phyloP scores from a whole-genome alignment of 2,329 filamentous ascomycete species.

The Fusarium pseudoanthophilum region DNA sequence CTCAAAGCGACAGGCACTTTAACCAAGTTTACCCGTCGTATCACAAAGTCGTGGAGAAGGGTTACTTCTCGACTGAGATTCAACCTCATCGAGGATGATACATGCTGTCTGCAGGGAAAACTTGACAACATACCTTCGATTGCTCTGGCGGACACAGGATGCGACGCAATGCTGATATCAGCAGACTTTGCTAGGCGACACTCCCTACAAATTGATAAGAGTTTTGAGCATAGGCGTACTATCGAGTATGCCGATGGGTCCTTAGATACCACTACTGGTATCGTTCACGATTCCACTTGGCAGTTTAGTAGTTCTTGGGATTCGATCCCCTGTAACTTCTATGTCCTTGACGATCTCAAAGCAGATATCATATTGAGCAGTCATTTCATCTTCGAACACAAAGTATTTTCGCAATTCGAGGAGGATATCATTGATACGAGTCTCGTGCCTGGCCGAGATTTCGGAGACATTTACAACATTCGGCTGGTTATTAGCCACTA shows the following conservation, averaged over 20 bases:
- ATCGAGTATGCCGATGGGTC: slow-evolving; percentile 5
- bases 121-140: background rate
- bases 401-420: background rate
- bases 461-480: slow-evolving; percentile 7
- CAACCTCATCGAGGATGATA: background rate
- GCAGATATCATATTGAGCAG: background rate
- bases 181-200: background rate
- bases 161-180: slow-evolving; percentile 4
- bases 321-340: background rate
- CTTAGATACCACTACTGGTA: background rate
- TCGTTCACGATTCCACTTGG: background rate
- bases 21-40: background rate
- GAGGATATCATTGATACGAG: fast-evolving
- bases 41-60: background rate
- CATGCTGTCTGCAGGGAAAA: background rate
- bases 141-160: background rate
- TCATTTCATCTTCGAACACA: background rate
- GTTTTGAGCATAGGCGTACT: background rate
- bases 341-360: background rate
- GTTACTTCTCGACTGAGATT: fast-evolving
- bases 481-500: background rate
- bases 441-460: fast-evolving
- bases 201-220: background rate
- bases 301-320: background rate
- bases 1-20: background rate